These are phyloP conservation scores for Solanum gracilifrons DNA, from an alignment of 257 asterid species.

Conservation along the genomic window DNA sequence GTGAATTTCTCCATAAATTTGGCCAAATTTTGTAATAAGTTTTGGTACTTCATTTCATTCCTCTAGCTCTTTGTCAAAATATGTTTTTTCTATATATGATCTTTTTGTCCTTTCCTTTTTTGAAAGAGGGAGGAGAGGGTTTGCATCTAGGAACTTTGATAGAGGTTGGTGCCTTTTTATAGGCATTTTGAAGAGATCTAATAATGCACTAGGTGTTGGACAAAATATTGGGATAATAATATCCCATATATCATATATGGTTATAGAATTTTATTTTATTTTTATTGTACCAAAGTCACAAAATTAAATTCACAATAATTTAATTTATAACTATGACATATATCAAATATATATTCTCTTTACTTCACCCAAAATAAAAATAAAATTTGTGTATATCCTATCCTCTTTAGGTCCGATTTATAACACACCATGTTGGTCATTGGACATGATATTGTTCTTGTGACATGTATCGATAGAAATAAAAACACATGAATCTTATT, in stretches of 20 bases:
- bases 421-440: neutral
- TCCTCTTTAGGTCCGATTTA: rapidly evolving
- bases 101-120: neutral
- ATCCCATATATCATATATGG: neutral
- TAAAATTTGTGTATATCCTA: neutral
- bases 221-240: neutral
- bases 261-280: neutral
- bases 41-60: constrained; percentile 12
- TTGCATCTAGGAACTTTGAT: neutral
- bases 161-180: constrained; percentile 3
- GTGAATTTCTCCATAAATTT: constrained; percentile 15
- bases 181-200: neutral
- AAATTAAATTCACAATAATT: neutral
- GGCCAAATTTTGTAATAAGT: neutral
- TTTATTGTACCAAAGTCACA: neutral
- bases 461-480: neutral
- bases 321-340: neutral
- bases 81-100: neutral
- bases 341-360: neutral
- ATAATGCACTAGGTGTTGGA: neutral
- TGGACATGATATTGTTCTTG: neutral
- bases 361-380: neutral
- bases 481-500: no score
- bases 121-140: neutral
- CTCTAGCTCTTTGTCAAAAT: neutral